Evolutionary conservation across 1,284 basidiomycete genomes (phyloP).

Genomic region (Dichomitus squalens): DNA sequence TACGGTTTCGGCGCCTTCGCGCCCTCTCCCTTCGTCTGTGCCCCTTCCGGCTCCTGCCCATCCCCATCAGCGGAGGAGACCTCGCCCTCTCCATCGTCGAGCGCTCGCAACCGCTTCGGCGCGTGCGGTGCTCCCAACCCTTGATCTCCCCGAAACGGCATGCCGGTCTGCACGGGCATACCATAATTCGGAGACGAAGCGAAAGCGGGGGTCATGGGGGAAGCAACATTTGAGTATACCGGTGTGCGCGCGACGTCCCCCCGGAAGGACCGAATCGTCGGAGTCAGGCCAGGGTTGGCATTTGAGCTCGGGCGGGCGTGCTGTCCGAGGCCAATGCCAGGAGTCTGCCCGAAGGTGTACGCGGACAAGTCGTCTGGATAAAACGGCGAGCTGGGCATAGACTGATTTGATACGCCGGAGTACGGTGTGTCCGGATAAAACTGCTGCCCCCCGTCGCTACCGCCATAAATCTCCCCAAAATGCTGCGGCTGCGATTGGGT

Average conservation of each 20-base stretch:
- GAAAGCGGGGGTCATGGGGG: conserved; percentile 19
- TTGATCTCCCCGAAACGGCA: conserved; percentile 15
- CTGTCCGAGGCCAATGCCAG: conserved; percentile 4
- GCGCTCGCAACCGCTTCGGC: conserved; percentile 41
- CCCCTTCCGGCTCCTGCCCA: conserved; percentile 33
- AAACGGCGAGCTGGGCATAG: conserved; percentile 21
- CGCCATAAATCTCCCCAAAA: conserved; percentile 6
- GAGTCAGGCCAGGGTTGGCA: conserved; percentile 15
- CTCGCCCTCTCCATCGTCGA: conserved; percentile 48
- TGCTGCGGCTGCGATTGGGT: conserved; percentile 14
- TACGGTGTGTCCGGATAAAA: conserved; percentile 9
- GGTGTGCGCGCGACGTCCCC: conserved; percentile 14
- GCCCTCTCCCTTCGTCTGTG: conserved; percentile 34
- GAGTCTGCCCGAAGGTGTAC: conserved; percentile 8
- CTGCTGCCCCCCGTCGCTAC: conserved; percentile 2
- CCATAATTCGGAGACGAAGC: conserved; percentile 6
- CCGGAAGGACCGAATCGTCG: conserved; percentile 21
- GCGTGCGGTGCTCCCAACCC: conserved; percentile 16
- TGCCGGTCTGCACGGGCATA: conserved; percentile 12
- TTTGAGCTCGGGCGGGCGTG: conserved; percentile 13
- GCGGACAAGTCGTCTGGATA: conserved; percentile 14
- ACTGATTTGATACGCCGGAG: conserved; percentile 10
- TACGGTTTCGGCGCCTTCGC: conserved; percentile 48
- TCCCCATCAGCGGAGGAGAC: conserved; percentile 18
- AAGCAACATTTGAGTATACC: conserved; percentile 11